These are phyloP conservation scores for Teunomyces lycoperdinae DNA, from an alignment of 805 yeast species.

Conservation along the genomic window DNA sequence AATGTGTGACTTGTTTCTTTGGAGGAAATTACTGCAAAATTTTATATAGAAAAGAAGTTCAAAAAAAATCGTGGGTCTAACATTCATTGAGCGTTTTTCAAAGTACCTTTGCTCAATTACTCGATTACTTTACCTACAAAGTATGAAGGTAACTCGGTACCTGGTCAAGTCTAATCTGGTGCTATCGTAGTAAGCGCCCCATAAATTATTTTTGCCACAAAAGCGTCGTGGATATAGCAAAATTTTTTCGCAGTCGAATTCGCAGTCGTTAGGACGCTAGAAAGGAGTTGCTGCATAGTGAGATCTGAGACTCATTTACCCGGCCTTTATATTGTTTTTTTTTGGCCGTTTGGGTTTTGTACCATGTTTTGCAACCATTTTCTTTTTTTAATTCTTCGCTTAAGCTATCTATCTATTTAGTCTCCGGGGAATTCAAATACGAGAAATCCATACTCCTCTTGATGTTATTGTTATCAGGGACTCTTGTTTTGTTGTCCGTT, in stretches of 20 bases:
- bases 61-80: background rate
- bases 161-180: background rate
- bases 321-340: background rate
- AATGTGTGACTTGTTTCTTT: background rate
- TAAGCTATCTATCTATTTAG: background rate
- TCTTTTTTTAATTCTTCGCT: background rate
- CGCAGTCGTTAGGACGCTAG: constrained; percentile 1
- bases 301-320: constrained; percentile 1
- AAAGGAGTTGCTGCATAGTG: background rate
- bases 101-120: too few species aligned
- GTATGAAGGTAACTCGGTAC: background rate
- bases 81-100: too few species aligned
- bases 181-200: constrained; percentile 2
- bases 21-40: background rate
- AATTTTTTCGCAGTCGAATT: constrained; percentile 4
- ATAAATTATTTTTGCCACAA: constrained; percentile 1
- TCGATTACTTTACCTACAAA: too few species aligned
- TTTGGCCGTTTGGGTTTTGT: background rate
- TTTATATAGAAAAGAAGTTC: background rate
- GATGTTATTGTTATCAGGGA: background rate
- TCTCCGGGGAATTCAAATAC: constrained; percentile 3
- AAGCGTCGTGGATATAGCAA: constrained; percentile 1
- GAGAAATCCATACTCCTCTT: constrained; percentile 5
- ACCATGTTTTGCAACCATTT: constrained; percentile 2
- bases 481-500: background rate